A percentile compares a stretch with the other conserved stretches of the same genome.
These are phyloP conservation scores for Fusarium pseudograminearum DNA, from an alignment of 2,329 filamentous ascomycete genomes.

Conservation along the genomic window DNA sequence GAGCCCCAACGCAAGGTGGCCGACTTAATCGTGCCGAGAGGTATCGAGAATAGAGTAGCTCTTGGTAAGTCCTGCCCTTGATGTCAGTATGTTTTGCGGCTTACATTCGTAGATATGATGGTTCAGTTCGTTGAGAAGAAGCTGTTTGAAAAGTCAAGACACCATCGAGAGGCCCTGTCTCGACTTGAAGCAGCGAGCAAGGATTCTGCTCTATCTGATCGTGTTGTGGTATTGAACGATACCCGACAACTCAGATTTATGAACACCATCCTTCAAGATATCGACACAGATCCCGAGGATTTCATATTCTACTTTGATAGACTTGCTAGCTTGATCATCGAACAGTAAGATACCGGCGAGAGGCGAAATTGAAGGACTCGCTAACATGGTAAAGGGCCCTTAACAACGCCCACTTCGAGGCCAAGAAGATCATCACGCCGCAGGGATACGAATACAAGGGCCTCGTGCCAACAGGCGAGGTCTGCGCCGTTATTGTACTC, in stretches of 20 bases:
- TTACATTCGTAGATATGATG: conserved; percentile 77
- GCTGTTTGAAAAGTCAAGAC: conserved; percentile 84
- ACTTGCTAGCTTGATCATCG: conserved; percentile 84
- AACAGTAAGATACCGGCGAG: conserved; percentile 65
- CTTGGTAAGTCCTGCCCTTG: conserved; percentile 68
- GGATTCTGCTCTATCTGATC: conserved; percentile 77
- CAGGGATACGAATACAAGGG: conserved; percentile 77
- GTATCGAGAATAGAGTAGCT: conserved; percentile 93
- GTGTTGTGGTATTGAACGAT: conserved; percentile 78
- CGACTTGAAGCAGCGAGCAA: conserved; percentile 79
- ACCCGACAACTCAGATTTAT: conserved; percentile 88
- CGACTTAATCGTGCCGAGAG: conserved; percentile 95
- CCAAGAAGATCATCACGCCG: conserved; percentile 76
- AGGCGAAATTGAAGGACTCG: neutral
- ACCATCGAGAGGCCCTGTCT: conserved; percentile 83
- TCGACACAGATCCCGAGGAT: conserved; percentile 82
- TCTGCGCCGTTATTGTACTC: conserved; percentile 88
- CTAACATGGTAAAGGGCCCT: conserved; percentile 67
- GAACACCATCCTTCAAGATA: conserved; percentile 89
- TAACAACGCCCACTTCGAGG: conserved; percentile 79
- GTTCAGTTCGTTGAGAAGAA: conserved; percentile 92
- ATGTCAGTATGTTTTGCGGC: neutral
- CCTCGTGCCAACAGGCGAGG: conserved; percentile 75
- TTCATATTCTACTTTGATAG: conserved; percentile 99
- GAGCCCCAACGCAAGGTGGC: conserved; percentile 91